phyloP scores from a whole-genome alignment of 495 filamentous ascomycete species.

The Eremomyces bilateralis region DNA sequence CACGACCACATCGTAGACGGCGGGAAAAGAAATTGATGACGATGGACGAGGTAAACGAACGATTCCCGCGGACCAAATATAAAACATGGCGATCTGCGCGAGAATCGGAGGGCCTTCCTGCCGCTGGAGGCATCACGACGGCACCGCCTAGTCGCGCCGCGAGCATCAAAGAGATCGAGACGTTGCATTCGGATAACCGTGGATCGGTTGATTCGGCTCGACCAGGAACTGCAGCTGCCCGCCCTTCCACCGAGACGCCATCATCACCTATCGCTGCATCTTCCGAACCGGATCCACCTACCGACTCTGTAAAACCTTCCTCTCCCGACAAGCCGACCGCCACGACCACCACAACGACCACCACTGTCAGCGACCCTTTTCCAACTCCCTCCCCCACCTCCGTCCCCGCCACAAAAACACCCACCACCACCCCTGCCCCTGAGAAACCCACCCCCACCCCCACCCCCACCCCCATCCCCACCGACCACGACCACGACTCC shows the following conservation, averaged over 20 bases:
- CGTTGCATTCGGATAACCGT: conserved; percentile 22
- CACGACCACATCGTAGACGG: conserved; percentile 55
- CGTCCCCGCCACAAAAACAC: neutral
- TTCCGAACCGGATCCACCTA: neutral
- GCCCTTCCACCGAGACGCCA: neutral
- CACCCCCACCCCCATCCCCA: neutral
- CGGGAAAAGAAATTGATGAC: conserved; percentile 96
- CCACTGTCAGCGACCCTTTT: neutral
- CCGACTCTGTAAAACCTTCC: too few relatives aligned
- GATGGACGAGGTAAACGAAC: conserved; percentile 95
- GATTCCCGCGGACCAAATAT: conserved; percentile 89
- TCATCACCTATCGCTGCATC: neutral
- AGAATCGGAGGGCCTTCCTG: conserved; percentile 62
- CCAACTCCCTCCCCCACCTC: neutral
- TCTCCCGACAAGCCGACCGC: neutral
- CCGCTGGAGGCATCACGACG: conserved; percentile 58
- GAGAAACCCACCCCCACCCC: too few relatives aligned
- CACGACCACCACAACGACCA: neutral
- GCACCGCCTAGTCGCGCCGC: conserved; percentile 45
- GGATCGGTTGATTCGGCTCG: conserved; percentile 12
- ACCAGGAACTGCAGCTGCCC: conserved; percentile 7
- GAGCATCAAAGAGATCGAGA: conserved; percentile 42
- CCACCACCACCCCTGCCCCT: neutral
- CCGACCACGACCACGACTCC: conserved; percentile 19
- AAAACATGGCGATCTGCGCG: conserved; percentile 79